Percentiles rank a stretch among this genome's conserved stretches.
Evolutionary conservation across 164 flowering plant genomes (phyloP).

Genomic region (Dillenia suffruticosa): DNA sequence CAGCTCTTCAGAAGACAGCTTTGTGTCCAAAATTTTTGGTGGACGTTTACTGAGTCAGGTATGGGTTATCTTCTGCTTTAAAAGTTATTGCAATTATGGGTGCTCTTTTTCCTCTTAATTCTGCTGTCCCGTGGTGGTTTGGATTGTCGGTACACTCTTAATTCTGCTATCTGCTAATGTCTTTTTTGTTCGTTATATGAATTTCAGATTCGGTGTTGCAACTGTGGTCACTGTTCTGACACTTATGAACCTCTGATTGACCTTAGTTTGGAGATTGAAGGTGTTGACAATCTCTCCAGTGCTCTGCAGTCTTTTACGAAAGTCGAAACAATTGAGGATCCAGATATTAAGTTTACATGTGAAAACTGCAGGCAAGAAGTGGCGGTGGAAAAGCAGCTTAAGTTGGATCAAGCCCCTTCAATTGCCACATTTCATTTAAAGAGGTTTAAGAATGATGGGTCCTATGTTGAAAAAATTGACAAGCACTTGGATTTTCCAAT

Average conservation of each 20-base stretch:
- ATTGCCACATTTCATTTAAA: slow-evolving; percentile 80
- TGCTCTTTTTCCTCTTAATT: too few species aligned
- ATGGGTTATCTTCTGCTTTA: slow-evolving; percentile 1
- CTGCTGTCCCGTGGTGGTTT: too few species aligned
- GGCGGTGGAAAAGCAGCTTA: slow-evolving; percentile 65
- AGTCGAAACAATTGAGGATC: slow-evolving; percentile 68
- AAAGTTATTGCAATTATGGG: background rate
- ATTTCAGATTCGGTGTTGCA: slow-evolving; percentile 76
- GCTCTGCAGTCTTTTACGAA: slow-evolving; percentile 81
- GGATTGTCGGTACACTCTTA: too few species aligned
- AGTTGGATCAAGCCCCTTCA: slow-evolving; percentile 54
- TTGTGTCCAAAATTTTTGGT: slow-evolving; percentile 76
- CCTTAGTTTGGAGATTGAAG: slow-evolving; percentile 85
- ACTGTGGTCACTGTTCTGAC: slow-evolving; percentile 66
- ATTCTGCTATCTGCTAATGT: background rate
- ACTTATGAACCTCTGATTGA: slow-evolving; percentile 70
- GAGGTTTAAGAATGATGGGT: slow-evolving; percentile 77
- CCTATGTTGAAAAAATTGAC: slow-evolving; percentile 62
- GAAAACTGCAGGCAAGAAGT: slow-evolving; percentile 67
- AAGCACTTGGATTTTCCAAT: slow-evolving; percentile 65
- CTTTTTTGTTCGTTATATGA: slow-evolving; percentile 2
- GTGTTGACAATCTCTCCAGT: slow-evolving; percentile 44
- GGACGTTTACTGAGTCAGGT: slow-evolving; percentile 85
- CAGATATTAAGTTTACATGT: slow-evolving; percentile 62
- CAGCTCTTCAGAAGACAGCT: slow-evolving; percentile 22